Evolutionary conservation across 306 rosid genomes (phyloP).

Genomic region (Vachellia pachyceras): DNA sequence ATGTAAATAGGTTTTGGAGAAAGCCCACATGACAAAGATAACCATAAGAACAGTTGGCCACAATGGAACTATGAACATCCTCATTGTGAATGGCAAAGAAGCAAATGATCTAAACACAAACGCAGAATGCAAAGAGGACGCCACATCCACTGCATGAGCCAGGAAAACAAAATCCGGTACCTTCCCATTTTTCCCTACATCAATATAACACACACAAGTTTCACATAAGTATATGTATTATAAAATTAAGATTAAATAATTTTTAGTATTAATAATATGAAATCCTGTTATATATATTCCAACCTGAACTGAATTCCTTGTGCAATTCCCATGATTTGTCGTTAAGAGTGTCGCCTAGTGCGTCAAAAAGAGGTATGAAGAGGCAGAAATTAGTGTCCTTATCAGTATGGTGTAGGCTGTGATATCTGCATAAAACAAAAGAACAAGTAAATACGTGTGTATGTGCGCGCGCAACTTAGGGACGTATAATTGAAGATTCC

Average conservation of each 20-base stretch:
- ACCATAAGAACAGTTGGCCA: conserved; percentile 39
- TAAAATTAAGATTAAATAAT: not conserved
- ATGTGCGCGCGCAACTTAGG: not conserved
- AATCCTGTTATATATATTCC: not conserved
- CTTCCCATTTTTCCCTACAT: conserved; percentile 56
- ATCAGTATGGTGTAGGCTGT: conserved; percentile 75
- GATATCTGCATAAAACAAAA: conserved; percentile 58
- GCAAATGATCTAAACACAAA: conserved; percentile 60
- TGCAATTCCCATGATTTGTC: conserved; percentile 70
- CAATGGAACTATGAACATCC: conserved; percentile 50
- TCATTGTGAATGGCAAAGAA: conserved; percentile 58
- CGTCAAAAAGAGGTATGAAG: conserved; percentile 90
- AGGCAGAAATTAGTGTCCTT: conserved; percentile 80
- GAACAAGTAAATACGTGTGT: conserved; percentile 3
- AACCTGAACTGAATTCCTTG: conserved; percentile 52
- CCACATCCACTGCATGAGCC: conserved; percentile 79
- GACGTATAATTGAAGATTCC: not conserved
- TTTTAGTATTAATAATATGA: not conserved
- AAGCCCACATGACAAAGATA: conserved; percentile 71
- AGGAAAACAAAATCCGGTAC: conserved; percentile 86
- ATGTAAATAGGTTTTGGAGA: conserved; percentile 63
- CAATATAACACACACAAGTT: not conserved
- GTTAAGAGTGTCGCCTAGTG: conserved; percentile 64
- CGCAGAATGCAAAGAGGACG: conserved; percentile 56
- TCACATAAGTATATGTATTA: not conserved